Percentiles rank a stretch among this genome's conserved stretches.
phyloP scores from a whole-genome alignment of 306 rosid genomes.

The Carpinus viminea region DNA sequence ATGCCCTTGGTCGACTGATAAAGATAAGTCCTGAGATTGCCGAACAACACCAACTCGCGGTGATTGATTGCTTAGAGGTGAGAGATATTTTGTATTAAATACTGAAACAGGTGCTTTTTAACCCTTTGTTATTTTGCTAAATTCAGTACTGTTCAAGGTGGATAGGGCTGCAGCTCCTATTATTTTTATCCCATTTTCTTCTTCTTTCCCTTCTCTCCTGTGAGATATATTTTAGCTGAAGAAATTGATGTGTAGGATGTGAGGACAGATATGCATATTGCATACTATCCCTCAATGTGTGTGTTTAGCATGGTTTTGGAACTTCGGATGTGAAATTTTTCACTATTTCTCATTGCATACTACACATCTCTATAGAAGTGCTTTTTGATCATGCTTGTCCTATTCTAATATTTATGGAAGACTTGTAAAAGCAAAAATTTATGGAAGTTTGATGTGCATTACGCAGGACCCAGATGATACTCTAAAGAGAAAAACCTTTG shows the following conservation, averaged over 20 bases:
- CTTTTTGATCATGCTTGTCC: conserved; percentile 2
- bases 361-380: conserved; percentile 10
- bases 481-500: conserved; percentile 91
- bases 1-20: conserved; percentile 89
- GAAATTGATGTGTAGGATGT: neutral
- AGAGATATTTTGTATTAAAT: conserved; percentile 28
- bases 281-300: neutral
- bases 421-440: neutral
- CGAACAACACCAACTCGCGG: conserved; percentile 95
- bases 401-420: conserved; percentile 15
- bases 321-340: neutral
- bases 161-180: neutral
- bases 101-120: neutral
- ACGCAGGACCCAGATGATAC: conserved; percentile 97
- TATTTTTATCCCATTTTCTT: neutral
- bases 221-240: neutral
- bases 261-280: neutral
- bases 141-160: neutral
- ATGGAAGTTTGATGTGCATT: conserved; percentile 29
- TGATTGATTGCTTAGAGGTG: conserved; percentile 98
- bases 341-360: conserved; percentile 1
- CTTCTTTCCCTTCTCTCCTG: neutral
- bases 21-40: conserved; percentile 87
- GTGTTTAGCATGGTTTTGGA: neutral
- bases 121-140: neutral